Base-by-base conservation (phyloP, 169 alveolate species). In the Plasmodium sp. region DNA sequence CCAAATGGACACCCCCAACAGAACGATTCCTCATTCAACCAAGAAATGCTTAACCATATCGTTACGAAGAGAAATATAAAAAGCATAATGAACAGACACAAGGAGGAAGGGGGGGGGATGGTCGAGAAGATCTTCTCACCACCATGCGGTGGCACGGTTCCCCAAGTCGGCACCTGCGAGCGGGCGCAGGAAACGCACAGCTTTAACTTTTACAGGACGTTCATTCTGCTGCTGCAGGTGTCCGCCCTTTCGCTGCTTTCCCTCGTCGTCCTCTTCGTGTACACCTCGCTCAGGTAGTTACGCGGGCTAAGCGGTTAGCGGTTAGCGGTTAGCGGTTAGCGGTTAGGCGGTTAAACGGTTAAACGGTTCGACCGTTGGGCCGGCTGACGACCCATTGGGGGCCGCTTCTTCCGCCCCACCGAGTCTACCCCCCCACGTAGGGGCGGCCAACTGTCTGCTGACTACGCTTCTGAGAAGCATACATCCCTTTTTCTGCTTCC, bases 11-110 rank as follows among this genome's bases (percentile, higher is more conserved):
- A 54, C 22, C 54, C 14, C n/a, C n/a, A 31, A 33, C 18, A 48
- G n/a, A 56, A 22, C 1, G 54, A 82, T 41, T n/a, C 31, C n/a
- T 10, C 5, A 14, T 16, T 58, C 18, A 83, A 34, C n/a, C n/a
- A 48, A 18, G 90, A 88, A 58, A 79, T 88, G 3, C 79, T 79
- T 36, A 7, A 88, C 31, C 41, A 79, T 34, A 88, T 88, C 34
- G 72, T 88, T 77, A 22, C 85, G 39, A 77, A 88, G 72, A 88
- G 94, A 73, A 88, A 88, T 88, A 88, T 88, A 9, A 51, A 88
- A 88, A 88, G 79, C 2, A 48, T 45, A 16, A 27, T 31, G 41
- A 85, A 75, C 39, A 72, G 62, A 73, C 51, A 62, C 22, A 71
- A 62, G 45, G 45, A 10, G 48, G 4, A 9, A 34, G 58, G 58